Percentiles rank a stretch among this genome's conserved stretches.
phyloP scores from a whole-genome alignment of 306 rosid genomes.

The Prunus fruticosa region DNA sequence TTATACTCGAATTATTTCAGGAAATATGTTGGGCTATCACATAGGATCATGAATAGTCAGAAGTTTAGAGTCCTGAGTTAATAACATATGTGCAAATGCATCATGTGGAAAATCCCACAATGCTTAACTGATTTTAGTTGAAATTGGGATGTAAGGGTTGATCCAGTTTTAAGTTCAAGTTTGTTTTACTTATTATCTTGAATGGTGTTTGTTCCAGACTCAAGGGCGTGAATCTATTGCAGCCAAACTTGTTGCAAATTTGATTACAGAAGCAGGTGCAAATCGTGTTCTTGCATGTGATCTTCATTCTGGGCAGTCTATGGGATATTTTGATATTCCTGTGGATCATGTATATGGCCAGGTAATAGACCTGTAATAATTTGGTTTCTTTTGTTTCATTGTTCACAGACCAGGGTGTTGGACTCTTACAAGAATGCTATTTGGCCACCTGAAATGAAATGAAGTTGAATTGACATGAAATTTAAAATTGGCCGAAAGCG shows the following conservation, averaged over 20 bases:
- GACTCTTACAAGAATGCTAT: constrained; percentile 4
- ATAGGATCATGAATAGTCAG: neutral
- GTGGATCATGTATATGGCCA: constrained; percentile 98
- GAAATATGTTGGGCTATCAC: neutral
- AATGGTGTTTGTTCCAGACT: constrained; percentile 48
- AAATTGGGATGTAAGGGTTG: neutral
- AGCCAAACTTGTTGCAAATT: constrained; percentile 98
- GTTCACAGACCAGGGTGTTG: neutral
- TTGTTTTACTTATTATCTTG: constrained; percentile 15
- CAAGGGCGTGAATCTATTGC: constrained; percentile 99
- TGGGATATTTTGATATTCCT: constrained; percentile 98
- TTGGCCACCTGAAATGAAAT: neutral
- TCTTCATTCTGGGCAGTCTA: constrained; percentile 98
- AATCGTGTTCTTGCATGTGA: constrained; percentile 99
- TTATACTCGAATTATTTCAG: neutral
- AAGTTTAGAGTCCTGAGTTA: neutral
- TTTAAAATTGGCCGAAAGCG: neutral
- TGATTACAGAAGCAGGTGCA: constrained; percentile 99
- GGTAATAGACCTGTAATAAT: constrained; percentile 39
- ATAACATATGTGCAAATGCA: constrained; percentile 10
- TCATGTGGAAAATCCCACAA: constrained; percentile 3
- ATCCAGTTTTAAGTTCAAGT: constrained; percentile 10
- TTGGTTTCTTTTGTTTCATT: neutral
- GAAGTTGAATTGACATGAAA: neutral
- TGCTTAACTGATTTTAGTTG: neutral